These are phyloP conservation scores for Lactifluus subvellereus DNA, from an alignment of 768 basidiomycete species.

Conservation along the genomic window DNA sequence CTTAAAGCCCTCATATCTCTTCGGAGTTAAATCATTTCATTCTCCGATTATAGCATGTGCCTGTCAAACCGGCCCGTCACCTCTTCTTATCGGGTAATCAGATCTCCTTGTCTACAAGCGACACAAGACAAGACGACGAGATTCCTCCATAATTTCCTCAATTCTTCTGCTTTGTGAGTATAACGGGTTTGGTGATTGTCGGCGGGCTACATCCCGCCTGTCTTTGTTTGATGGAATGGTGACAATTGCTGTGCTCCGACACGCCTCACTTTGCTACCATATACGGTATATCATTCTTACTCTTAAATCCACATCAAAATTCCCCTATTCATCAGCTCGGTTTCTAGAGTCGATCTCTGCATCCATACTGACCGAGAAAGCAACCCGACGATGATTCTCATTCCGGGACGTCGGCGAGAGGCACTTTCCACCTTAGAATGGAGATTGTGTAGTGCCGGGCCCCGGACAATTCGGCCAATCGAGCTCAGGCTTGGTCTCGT, in stretches of 20 bases:
- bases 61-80: conserved; percentile 18
- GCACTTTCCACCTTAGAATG: background rate
- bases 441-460: background rate
- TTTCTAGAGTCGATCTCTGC: background rate
- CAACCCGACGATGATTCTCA: background rate
- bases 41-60: conserved; percentile 15
- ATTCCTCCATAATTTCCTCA: background rate
- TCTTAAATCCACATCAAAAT: background rate
- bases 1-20: conserved; percentile 7
- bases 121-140: background rate
- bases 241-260: background rate
- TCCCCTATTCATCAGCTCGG: background rate
- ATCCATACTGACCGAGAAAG: background rate
- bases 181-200: background rate
- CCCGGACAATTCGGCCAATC: background rate
- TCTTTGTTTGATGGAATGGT: background rate
- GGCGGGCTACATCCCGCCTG: background rate
- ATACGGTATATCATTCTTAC: background rate
- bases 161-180: background rate
- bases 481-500: background rate
- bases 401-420: background rate
- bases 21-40: conserved; percentile 13
- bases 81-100: conserved; percentile 4
- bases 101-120: conserved; percentile 10
- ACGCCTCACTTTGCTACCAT: background rate